Base-by-base conservation (phyloP, 768 basidiomycete genomes). In the Leccinum imitatum region DNA sequence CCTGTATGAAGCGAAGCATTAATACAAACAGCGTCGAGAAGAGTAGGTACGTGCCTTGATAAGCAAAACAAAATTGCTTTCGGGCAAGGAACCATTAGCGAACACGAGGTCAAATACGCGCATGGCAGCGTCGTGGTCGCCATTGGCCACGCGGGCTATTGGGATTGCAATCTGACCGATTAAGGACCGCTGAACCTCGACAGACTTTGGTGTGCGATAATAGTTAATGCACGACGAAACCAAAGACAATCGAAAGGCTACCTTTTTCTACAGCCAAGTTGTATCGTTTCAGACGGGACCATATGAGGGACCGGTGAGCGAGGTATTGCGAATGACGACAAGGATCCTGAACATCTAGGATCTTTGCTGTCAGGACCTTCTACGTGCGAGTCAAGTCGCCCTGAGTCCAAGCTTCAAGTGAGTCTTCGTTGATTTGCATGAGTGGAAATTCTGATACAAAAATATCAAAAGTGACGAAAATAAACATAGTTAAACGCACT, bases 41-140 rank as follows among this genome's bases (percentile, higher is more conserved):
- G 7, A 2, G 15, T 19, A 1, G 46, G 4, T 0, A 2, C n/a
- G 17, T 21, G 50, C 65, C 62, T 64, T 67, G 21, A 66, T 56
- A 4, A 60, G 35, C 14, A 66, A 44, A 6, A 67, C 59, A 50
- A 64, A 41, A 2, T 30, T 44, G 7, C 21, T 60, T 19, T 66
- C 65, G 6, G 7, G 6, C 3, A 48, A 8, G 13, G 21, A 27
- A 25, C 31, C 19, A 0, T 59, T 21, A 4, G 6, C 17, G 48
- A 67, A 67, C 2, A 53, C 53, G n/a, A 63, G 61, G 39, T 66
- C 62, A 23, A 66, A 60, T 14, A n/a, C 3, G 21, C 50, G 25
- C 21, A 56, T 50, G 14, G 33, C 65, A 6, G 19, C 48, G 3
- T 64, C 62, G 4, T 41, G 13, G 2, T 63, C 54, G 6, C 54